A percentile compares a stretch with the other conserved stretches of the same genome.
Evolutionary conservation across 192 early-diverging fungal species (phyloP).

Genomic region (Coemansia sp.): DNA sequence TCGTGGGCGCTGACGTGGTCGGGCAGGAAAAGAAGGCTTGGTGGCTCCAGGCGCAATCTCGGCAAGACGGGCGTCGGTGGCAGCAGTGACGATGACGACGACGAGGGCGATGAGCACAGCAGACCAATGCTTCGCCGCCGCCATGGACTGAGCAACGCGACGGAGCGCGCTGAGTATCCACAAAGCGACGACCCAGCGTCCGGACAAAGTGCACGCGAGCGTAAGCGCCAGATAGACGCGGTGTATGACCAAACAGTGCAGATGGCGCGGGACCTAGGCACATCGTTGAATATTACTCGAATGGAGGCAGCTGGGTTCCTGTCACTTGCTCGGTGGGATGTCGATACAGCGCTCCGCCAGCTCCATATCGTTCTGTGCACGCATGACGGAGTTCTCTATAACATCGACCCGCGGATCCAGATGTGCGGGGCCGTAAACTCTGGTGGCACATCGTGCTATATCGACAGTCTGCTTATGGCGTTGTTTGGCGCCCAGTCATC

Average conservation of each 20-base stretch:
- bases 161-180: slow-evolving; percentile 23
- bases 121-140: not conserved
- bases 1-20: slow-evolving; percentile 5
- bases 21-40: not conserved
- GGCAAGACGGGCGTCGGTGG: not conserved
- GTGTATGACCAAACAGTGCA: slow-evolving; percentile 12
- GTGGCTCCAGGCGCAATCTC: not conserved
- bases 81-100: slow-evolving; percentile 1
- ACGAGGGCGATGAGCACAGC: slow-evolving; percentile 1
- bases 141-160: not conserved
- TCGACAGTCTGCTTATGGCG: slow-evolving; percentile 65
- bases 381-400: slow-evolving; percentile 34
- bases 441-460: slow-evolving; percentile 65
- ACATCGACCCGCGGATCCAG: slow-evolving; percentile 12
- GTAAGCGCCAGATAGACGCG: slow-evolving; percentile 17
- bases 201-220: slow-evolving; percentile 16
- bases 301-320: slow-evolving; percentile 21
- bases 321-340: slow-evolving; percentile 21
- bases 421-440: slow-evolving; percentile 63
- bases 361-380: slow-evolving; percentile 27
- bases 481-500: slow-evolving; percentile 64
- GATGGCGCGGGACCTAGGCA: slow-evolving; percentile 28
- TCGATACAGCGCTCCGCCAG: slow-evolving; percentile 16
- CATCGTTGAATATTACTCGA: slow-evolving; percentile 15
- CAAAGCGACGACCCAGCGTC: slow-evolving; percentile 35